Evolutionary conservation across 108 stramenopile genomes (phyloP).

Genomic region (Skeletonema costatum): DNA sequence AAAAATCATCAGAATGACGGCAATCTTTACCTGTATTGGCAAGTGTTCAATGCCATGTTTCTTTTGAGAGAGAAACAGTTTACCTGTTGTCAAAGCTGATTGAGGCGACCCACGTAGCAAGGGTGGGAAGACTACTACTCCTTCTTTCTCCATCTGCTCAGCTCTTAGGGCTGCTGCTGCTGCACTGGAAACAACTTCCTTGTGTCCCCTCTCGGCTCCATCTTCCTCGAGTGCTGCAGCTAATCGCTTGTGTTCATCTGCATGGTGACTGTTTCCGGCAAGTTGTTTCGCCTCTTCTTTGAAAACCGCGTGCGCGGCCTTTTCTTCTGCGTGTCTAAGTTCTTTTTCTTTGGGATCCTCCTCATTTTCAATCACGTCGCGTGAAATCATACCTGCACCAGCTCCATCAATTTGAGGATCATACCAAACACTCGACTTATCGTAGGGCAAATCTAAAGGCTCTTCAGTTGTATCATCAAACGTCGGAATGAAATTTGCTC

Average conservation of each 20-base stretch:
- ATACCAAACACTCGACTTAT: constrained; percentile 53
- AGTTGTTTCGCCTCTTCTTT: constrained; percentile 39
- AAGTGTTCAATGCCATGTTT: constrained; percentile 40
- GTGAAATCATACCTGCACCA: constrained; percentile 23
- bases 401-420: constrained; percentile 37
- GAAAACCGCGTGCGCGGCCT: constrained; percentile 22
- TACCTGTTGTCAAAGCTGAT: constrained; percentile 9
- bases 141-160: constrained; percentile 22
- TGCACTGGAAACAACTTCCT: constrained; percentile 42
- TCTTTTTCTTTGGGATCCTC: constrained; percentile 12
- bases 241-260: constrained; percentile 31
- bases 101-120: constrained; percentile 18
- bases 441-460: constrained; percentile 49
- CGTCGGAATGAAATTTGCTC: constrained; percentile 44
- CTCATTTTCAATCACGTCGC: neutral
- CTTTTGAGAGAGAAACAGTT: constrained; percentile 17
- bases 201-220: constrained; percentile 5
- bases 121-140: constrained; percentile 24
- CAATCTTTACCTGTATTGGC: constrained; percentile 30
- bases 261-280: constrained; percentile 18
- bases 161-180: constrained; percentile 23
- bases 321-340: neutral
- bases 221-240: constrained; percentile 12
- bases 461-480: constrained; percentile 35
- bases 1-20: constrained; percentile 27